Evolutionary conservation across 306 rosid species (phyloP).

Genomic region (Mucuna pruriens): DNA sequence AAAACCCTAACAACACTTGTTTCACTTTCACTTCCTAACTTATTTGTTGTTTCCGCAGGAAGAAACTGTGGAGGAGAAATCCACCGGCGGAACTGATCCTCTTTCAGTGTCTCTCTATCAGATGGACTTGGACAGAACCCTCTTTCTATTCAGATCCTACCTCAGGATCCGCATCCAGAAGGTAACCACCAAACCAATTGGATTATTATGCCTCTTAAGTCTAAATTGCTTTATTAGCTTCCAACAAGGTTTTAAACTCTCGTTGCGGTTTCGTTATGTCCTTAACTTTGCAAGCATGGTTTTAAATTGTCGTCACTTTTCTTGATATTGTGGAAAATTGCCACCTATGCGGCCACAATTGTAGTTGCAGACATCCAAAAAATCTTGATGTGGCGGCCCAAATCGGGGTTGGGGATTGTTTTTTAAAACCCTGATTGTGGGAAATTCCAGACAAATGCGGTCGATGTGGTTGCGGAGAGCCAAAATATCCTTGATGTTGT

Average conservation of each 20-base stretch:
- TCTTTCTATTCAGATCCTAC: slow-evolving; percentile 83
- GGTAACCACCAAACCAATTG: slow-evolving; percentile 43
- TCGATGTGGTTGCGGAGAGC: no score
- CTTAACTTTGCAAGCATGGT: no score
- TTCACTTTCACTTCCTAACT: neutral
- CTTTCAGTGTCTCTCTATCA: slow-evolving; percentile 87
- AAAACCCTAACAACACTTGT: slow-evolving; percentile 3
- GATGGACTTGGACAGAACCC: slow-evolving; percentile 93
- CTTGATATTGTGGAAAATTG: neutral
- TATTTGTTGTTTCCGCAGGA: slow-evolving; percentile 51
- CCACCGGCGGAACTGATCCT: slow-evolving; percentile 57
- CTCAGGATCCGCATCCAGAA: slow-evolving; percentile 86
- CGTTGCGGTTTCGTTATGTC: no score
- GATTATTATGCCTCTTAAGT: neutral
- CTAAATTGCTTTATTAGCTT: neutral
- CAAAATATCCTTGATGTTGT: no score
- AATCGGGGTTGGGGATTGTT: no score
- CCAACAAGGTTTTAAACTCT: no score
- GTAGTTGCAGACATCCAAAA: no score
- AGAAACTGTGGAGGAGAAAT: slow-evolving; percentile 79
- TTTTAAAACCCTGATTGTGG: no score
- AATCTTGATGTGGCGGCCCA: no score
- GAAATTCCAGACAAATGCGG: no score
- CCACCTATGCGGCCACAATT: no score
- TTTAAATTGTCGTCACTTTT: neutral